These are phyloP conservation scores for Colletotrichum scovillei DNA, from an alignment of 2,329 filamentous ascomycete species.

Conservation along the genomic window DNA sequence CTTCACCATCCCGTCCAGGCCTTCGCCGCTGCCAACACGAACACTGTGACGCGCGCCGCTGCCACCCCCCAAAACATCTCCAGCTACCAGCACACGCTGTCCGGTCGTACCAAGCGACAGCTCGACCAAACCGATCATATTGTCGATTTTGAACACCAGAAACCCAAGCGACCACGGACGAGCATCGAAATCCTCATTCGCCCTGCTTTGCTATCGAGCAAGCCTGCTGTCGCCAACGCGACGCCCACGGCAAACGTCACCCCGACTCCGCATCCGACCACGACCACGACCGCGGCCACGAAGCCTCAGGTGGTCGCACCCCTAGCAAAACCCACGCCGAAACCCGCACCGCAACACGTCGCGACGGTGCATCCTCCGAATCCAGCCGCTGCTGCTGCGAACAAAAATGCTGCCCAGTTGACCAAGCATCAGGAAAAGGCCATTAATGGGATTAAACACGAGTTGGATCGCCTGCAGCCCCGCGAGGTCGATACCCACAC, in stretches of 20 bases:
- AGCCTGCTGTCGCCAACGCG: slow-evolving; percentile 34
- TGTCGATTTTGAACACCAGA: slow-evolving; percentile 56
- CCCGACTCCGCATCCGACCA: slow-evolving; percentile 30
- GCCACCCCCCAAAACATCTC: slow-evolving; percentile 45
- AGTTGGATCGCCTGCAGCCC: slow-evolving; percentile 67
- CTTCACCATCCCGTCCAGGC: slow-evolving; percentile 35
- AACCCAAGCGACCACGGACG: slow-evolving; percentile 63
- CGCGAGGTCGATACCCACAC: slow-evolving; percentile 53
- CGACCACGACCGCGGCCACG: slow-evolving; percentile 30
- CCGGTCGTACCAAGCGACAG: slow-evolving; percentile 60
- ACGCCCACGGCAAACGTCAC: slow-evolving; percentile 25
- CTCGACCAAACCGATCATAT: slow-evolving; percentile 53
- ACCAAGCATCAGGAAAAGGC: slow-evolving; percentile 69
- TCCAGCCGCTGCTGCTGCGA: slow-evolving; percentile 35
- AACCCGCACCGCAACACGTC: slow-evolving; percentile 21
- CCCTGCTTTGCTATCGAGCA: slow-evolving; percentile 39
- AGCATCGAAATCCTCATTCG: slow-evolving; percentile 61
- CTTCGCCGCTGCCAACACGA: slow-evolving; percentile 42
- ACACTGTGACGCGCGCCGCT: slow-evolving; percentile 43
- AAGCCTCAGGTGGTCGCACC: slow-evolving; percentile 22
- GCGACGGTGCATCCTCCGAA: slow-evolving; percentile 36
- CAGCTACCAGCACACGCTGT: slow-evolving; percentile 46
- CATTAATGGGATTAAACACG: slow-evolving; percentile 71
- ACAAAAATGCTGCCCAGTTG: slow-evolving; percentile 41
- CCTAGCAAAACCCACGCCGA: slow-evolving; percentile 20